These are phyloP conservation scores for Acanthamoeba healyi DNA, from an alignment of 208 protist genomes.

Conservation along the genomic window DNA sequence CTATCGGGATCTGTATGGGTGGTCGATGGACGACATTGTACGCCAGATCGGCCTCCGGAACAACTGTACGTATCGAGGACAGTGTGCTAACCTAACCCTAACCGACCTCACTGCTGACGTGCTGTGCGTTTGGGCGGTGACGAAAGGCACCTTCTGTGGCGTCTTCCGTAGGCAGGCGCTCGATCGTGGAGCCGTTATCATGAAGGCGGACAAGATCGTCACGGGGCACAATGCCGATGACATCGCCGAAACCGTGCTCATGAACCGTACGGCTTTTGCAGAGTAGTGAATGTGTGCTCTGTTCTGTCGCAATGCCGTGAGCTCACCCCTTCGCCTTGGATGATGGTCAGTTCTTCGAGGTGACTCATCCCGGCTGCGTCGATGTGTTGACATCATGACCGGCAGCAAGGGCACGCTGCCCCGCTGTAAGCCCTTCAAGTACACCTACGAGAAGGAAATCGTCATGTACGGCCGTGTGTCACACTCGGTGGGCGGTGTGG, in stretches of 20 bases:
- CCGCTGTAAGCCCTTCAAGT: conserved; percentile 97
- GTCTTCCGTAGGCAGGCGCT: conserved; percentile 98
- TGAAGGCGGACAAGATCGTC: conserved; percentile 94
- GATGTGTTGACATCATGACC: conserved; percentile 90
- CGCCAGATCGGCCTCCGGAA: conserved; percentile 92
- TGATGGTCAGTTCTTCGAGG: conserved; percentile 92
- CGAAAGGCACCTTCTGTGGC: conserved; percentile 96
- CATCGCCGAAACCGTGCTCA: conserved; percentile 97
- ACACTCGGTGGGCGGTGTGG: no score
- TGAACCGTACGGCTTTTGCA: conserved; percentile 92
- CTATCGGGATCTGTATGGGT: conserved; percentile 97
- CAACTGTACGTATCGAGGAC: conserved; percentile 96
- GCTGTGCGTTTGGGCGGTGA: no score
- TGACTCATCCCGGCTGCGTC: conserved; percentile 94
- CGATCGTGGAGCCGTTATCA: conserved; percentile 94
- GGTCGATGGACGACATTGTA: conserved; percentile 98
- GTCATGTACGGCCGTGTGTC: conserved; percentile 91
- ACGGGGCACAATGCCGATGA: conserved; percentile 99
- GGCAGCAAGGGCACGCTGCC: conserved; percentile 87
- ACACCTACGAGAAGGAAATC: conserved; percentile 98
- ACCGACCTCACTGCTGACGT: no score
- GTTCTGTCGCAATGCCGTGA: no score
- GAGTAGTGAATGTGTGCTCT: not conserved
- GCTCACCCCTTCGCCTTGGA: not conserved
- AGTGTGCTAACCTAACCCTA: no score